Conservation (phyloP, 2,329 filamentous ascomycete genomes). For the Proliferodiscus dingleyae region DNA sequence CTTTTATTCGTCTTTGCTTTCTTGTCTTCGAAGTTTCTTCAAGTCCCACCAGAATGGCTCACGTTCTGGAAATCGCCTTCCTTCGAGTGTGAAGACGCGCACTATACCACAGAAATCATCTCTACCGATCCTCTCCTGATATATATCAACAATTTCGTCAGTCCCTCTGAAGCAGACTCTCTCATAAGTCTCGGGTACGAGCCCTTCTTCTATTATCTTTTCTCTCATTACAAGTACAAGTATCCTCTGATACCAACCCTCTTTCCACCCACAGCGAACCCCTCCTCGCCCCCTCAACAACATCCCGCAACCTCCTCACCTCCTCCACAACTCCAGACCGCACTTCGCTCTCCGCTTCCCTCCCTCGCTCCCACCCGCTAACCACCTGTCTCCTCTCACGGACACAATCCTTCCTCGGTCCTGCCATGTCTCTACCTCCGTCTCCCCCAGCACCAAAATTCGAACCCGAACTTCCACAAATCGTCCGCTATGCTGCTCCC, state of each 20-base stretch:
- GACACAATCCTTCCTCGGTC: slow-evolving; percentile 10
- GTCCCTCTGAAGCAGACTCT: slow-evolving; percentile 5
- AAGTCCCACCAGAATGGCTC: not conserved
- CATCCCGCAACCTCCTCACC: not conserved
- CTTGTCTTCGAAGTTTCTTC: not conserved
- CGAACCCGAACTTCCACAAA: slow-evolving; percentile 14
- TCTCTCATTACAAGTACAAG: no score
- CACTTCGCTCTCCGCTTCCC: slow-evolving; percentile 9
- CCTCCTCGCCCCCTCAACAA: not conserved
- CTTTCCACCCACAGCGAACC: no score
- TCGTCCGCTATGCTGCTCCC: slow-evolving; percentile 14
- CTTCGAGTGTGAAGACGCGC: slow-evolving; percentile 11
- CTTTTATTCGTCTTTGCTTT: not conserved
- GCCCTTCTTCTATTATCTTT: no score
- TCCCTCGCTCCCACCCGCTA: slow-evolving; percentile 4
- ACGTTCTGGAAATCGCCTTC: not conserved
- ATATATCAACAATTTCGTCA: slow-evolving; percentile 22
- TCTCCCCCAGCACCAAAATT: slow-evolving; percentile 1
- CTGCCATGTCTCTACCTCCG: no score
- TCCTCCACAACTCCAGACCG: slow-evolving; percentile 1
- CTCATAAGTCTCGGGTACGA: slow-evolving; percentile 17
- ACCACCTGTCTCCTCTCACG: slow-evolving; percentile 12
- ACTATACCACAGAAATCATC: slow-evolving; percentile 21
- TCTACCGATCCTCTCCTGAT: slow-evolving; percentile 22
- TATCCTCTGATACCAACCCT: no score